These are phyloP conservation scores for Plasmodium coatneyi DNA, from an alignment of 169 alveolate genomes.

Conservation along the genomic window DNA sequence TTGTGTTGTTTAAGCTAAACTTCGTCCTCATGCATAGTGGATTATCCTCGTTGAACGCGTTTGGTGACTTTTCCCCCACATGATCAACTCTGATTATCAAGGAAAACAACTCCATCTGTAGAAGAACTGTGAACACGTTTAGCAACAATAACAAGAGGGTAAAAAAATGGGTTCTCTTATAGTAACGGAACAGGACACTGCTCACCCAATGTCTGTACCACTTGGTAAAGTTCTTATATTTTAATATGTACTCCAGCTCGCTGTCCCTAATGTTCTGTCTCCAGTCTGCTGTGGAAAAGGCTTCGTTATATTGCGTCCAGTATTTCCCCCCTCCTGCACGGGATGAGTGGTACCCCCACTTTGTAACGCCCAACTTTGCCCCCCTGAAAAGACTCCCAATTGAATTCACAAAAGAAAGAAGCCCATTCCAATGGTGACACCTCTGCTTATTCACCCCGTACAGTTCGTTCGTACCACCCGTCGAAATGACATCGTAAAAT, in stretches of 20 bases:
- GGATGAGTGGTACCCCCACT: not conserved
- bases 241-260: conserved; percentile 59
- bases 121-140: conserved; percentile 13
- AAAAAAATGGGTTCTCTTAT: conserved; percentile 25
- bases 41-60: not conserved
- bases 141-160: not conserved
- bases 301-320: conserved; percentile 38
- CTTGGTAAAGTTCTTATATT: conserved; percentile 43
- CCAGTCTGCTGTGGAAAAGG: conserved; percentile 56
- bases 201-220: conserved; percentile 72
- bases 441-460: conserved; percentile 1
- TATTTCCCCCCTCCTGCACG: not conserved
- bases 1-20: not conserved
- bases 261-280: conserved; percentile 21
- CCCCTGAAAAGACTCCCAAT: not conserved
- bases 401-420: conserved; percentile 6
- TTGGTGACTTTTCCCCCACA: not conserved
- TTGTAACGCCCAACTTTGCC: not conserved
- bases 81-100: not conserved
- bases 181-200: conserved; percentile 18
- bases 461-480: conserved; percentile 7
- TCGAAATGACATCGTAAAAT: conserved; percentile 48
- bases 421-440: not conserved
- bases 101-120: conserved; percentile 29
- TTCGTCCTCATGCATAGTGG: not conserved